Base-by-base conservation (phyloP, 2,329 filamentous ascomycete species). In the Sclerotinia sclerotiorum region DNA sequence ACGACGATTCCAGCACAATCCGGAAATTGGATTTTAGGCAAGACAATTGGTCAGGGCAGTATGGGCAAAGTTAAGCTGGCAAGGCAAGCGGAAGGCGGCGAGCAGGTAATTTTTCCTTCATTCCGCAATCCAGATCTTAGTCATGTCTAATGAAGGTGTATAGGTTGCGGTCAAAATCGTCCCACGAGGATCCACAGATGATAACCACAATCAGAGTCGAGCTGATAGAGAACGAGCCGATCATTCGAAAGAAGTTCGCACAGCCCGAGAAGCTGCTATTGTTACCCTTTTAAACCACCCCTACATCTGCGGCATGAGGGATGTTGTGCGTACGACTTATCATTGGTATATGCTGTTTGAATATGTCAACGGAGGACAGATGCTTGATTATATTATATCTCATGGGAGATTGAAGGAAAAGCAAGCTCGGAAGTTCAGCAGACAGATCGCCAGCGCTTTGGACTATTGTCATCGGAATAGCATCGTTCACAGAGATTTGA, bases 341-440 rank as follows among this genome's bases (percentile, higher is more conserved):
- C 95, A 99, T 80, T 99, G 95, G 95, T 99, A 99, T 81, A 99
- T 99, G 95, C 88, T 99, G 64, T 99, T 97, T 77, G 95, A 99
- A 81, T 97, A 95, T 79, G 95, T 99, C 80, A 97, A 99, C 77
- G 95, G 95, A 60, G 95, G 95, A 24, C 95, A 99, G 81, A 98
- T 99, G 95, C 88, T 99, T 70, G 95, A 99, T 82, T 99, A 98
- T 81, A 99, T 99, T 79, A 99, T 99, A 78, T 97, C 94, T 4
- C 95, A 99, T 77, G 95, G 94, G 69, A 92, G 96, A 76, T 84
- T 99, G 72, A 98, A 98, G 84, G 95, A 99, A 82, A 98, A 98
- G 81, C 94, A 97, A 80, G 95, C 95, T 11, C 89, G 95, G 76
- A 98, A 98, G 79, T 99, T 99, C 79, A 96, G 93, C 73, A 90